These are phyloP conservation scores for Fraxinus latifolia DNA, from an alignment of 305 asterid species.

Conservation along the genomic window DNA sequence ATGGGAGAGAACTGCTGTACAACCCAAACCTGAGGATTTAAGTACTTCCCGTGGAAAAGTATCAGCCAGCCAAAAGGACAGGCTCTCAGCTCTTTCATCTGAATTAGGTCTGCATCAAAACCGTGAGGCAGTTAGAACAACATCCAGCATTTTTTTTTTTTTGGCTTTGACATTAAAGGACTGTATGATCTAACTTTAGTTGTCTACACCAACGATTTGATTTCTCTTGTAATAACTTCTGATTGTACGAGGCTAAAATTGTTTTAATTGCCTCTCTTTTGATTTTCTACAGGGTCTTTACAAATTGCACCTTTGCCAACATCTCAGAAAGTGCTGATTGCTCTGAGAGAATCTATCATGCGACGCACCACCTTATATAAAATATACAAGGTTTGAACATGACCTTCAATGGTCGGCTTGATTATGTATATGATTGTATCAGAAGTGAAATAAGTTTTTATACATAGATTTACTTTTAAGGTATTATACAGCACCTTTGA, in stretches of 20 bases:
- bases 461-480: neutral
- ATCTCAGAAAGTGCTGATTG: conserved; percentile 60
- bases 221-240: neutral
- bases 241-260: neutral
- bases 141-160: neutral
- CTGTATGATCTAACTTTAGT: neutral
- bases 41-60: conserved; percentile 24
- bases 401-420: conserved; percentile 5
- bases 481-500: neutral
- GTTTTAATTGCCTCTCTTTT: conserved; percentile 8
- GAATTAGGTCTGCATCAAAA: conserved; percentile 42
- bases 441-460: neutral
- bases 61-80: conserved; percentile 27
- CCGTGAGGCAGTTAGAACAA: conserved; percentile 5
- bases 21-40: conserved; percentile 50
- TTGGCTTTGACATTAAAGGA: neutral
- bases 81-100: conserved; percentile 29
- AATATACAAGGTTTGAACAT: conserved; percentile 49
- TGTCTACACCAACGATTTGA: neutral
- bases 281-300: conserved; percentile 34
- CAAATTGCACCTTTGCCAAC: conserved; percentile 27
- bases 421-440: conserved; percentile 1
- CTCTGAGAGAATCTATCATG: conserved; percentile 69
- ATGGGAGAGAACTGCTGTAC: conserved; percentile 75
- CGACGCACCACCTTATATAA: conserved; percentile 54